Conservation (phyloP, 75 land plant species). For the Ceratopteris richardii region DNA sequence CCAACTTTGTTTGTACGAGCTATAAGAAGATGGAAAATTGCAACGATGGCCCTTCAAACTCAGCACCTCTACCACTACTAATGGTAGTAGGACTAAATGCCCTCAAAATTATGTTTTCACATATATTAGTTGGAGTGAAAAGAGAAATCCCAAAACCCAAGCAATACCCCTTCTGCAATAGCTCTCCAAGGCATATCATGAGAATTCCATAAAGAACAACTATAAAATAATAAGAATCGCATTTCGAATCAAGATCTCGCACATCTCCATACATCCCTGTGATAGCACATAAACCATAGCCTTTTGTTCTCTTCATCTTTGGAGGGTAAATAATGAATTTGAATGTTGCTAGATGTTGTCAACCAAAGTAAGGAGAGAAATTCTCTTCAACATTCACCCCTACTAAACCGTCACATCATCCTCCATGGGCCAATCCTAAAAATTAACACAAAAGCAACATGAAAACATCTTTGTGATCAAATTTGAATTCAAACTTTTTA, state of each 20-base stretch:
- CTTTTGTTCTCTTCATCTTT: too few species aligned
- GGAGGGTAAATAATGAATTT: too few species aligned
- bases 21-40: constrained; percentile 54
- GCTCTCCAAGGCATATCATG: too few species aligned
- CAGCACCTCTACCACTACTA: constrained; percentile 64
- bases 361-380: too few species aligned
- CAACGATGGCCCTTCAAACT: constrained; percentile 69
- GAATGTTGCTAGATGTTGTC: too few species aligned
- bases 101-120: constrained; percentile 68
- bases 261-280: constrained; percentile 74
- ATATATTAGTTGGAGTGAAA: constrained; percentile 83
- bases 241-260: constrained; percentile 76
- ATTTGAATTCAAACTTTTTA: too few species aligned
- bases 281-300: constrained; percentile 85
- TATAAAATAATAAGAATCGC: constrained; percentile 83
- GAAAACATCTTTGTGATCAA: too few species aligned
- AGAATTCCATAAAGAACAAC: too few species aligned
- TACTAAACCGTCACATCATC: too few species aligned
- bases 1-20: constrained; percentile 58
- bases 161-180: constrained; percentile 89
- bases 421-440: too few species aligned
- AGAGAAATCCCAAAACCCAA: constrained; percentile 82
- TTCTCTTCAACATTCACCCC: too few species aligned
- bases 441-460: too few species aligned
- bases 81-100: constrained; percentile 68